Percentiles rank a stretch among this genome's conserved stretches.
phyloP scores from a whole-genome alignment of 2,329 filamentous ascomycete genomes.

The Colletotrichum sp. region DNA sequence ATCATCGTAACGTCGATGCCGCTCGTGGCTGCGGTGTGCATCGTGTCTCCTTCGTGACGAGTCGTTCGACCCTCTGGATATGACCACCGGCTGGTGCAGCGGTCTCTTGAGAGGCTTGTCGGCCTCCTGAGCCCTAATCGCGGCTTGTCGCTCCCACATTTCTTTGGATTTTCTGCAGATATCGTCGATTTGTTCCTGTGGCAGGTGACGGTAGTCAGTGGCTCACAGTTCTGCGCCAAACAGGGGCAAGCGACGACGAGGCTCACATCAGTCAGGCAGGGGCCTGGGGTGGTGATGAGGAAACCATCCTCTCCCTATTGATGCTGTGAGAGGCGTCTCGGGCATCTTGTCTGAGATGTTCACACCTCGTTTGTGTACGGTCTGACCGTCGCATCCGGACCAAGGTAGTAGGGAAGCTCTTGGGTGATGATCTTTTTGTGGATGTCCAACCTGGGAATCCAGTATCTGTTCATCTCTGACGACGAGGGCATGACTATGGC shows the following conservation, averaged over 20 bases:
- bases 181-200: slow-evolving; percentile 67
- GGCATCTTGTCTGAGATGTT: slow-evolving; percentile 25
- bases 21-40: slow-evolving; percentile 33
- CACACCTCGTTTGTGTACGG: slow-evolving; percentile 62
- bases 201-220: slow-evolving; percentile 51
- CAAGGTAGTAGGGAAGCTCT: slow-evolving; percentile 63
- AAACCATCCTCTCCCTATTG: slow-evolving; percentile 65
- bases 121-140: slow-evolving; percentile 51
- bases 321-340: slow-evolving; percentile 19
- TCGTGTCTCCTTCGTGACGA: slow-evolving; percentile 38
- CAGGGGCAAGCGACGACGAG: not conserved
- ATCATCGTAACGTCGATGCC: slow-evolving; percentile 30
- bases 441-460: slow-evolving; percentile 65
- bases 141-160: slow-evolving; percentile 62
- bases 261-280: slow-evolving; percentile 65
- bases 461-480: slow-evolving; percentile 61
- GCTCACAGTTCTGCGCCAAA: slow-evolving; percentile 38
- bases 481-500: slow-evolving; percentile 13
- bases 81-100: slow-evolving; percentile 59
- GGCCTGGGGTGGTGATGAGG: slow-evolving; percentile 62
- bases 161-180: slow-evolving; percentile 65
- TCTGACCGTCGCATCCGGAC: slow-evolving; percentile 62
- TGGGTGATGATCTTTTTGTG: slow-evolving; percentile 65
- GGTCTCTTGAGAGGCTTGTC: slow-evolving; percentile 61
- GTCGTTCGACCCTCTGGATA: slow-evolving; percentile 46